Conservation (phyloP, 1,284 basidiomycete genomes). For the Neolentinus lepideus region DNA sequence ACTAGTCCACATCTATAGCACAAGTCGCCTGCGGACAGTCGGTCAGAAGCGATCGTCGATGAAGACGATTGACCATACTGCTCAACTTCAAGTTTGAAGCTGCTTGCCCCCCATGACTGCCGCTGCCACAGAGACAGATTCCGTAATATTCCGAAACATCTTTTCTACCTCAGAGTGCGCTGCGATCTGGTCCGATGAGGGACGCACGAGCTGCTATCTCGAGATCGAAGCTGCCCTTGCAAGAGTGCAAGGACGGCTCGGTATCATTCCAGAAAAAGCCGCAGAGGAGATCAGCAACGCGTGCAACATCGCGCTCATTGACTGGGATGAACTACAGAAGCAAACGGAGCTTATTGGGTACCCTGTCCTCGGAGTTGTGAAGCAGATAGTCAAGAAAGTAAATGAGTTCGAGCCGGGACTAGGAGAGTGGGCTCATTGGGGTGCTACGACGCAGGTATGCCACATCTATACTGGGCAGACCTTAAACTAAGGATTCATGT, state of each 20-base stretch:
- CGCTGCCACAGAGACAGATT: slow-evolving; percentile 12
- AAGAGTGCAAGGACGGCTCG: slow-evolving; percentile 25
- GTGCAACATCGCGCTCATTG: slow-evolving; percentile 27
- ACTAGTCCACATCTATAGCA: too few species aligned
- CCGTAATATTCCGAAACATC: slow-evolving; percentile 27
- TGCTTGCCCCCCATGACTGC: too few species aligned
- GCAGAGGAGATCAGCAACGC: slow-evolving; percentile 24
- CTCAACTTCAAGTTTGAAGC: too few species aligned
- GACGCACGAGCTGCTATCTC: slow-evolving; percentile 30
- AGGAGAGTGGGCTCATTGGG: slow-evolving; percentile 39
- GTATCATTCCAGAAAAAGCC: slow-evolving; percentile 30
- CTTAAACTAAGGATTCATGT: too few species aligned
- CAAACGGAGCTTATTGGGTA: slow-evolving; percentile 36
- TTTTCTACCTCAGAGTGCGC: slow-evolving; percentile 30
- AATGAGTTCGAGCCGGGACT: slow-evolving; percentile 25
- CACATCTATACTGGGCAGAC: too few species aligned
- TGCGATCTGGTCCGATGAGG: slow-evolving; percentile 32
- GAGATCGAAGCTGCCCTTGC: slow-evolving; percentile 32
- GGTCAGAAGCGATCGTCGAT: too few species aligned
- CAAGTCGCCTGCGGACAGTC: too few species aligned
- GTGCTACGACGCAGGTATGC: slow-evolving; percentile 36
- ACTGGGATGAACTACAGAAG: slow-evolving; percentile 27
- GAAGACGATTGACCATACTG: too few species aligned
- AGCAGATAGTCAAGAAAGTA: slow-evolving; percentile 30
- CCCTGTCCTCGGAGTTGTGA: slow-evolving; percentile 33